Evolutionary conservation across 352 stramenopile genomes (phyloP).

Genomic region (Phytophthora colocasiae): DNA sequence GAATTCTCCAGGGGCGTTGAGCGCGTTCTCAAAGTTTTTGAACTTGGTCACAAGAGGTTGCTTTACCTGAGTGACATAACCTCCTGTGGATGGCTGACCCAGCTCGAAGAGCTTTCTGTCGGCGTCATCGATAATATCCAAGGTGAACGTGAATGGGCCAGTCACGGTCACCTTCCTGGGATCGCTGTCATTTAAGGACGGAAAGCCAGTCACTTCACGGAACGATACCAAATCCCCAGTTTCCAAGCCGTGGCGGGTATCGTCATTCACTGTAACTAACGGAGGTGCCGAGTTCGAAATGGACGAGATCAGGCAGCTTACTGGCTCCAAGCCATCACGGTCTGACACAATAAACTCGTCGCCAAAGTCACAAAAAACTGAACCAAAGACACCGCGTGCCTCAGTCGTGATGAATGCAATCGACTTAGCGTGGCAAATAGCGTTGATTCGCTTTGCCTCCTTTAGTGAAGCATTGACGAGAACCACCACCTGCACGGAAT

Average conservation of each 20-base stretch:
- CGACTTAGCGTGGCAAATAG: conserved; percentile 83
- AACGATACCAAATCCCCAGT: conserved; percentile 97
- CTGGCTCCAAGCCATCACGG: conserved; percentile 93
- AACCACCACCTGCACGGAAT: conserved; percentile 71
- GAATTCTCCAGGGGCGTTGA: conserved; percentile 94
- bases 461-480: conserved; percentile 82
- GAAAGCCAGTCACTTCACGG: conserved; percentile 94
- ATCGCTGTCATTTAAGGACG: conserved; percentile 84
- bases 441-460: conserved; percentile 79
- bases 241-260: conserved; percentile 97
- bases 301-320: conserved; percentile 94
- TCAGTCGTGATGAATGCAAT: conserved; percentile 95
- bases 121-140: conserved; percentile 82
- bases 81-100: conserved; percentile 71
- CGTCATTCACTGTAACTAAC: conserved; percentile 98
- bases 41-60: conserved; percentile 95
- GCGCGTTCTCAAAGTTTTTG: conserved; percentile 86
- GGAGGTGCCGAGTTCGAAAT: conserved; percentile 86
- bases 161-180: conserved; percentile 80
- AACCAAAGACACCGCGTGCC: conserved; percentile 94
- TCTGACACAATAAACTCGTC: conserved; percentile 95
- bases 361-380: conserved; percentile 98
- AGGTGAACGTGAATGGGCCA: conserved; percentile 97
- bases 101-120: conserved; percentile 75
- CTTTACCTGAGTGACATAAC: conserved; percentile 97